Evolutionary conservation across 2,329 filamentous ascomycete species (phyloP).

Genomic region (Escovopsis sp.): DNA sequence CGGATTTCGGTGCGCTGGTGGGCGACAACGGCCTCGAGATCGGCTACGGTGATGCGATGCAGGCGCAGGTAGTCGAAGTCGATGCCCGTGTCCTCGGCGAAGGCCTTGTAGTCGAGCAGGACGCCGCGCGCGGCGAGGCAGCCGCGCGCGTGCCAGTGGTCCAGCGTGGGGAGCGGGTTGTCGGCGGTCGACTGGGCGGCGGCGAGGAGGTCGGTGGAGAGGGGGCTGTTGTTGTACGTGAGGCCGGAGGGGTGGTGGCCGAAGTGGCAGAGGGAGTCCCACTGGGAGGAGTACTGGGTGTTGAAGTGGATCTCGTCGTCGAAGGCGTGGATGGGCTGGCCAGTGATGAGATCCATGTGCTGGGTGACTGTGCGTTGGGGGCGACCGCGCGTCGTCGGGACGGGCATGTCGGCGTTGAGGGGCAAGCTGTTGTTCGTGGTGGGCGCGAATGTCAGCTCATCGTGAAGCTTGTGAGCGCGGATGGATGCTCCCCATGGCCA

Average conservation of each 20-base stretch:
- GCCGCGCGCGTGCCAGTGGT: slow-evolving; percentile 37
- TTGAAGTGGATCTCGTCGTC: slow-evolving; percentile 40
- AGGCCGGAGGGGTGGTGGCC: slow-evolving; percentile 26
- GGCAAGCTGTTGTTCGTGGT: slow-evolving; percentile 23
- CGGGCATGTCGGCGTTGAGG: slow-evolving; percentile 23
- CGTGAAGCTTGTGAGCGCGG: background rate
- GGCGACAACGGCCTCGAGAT: slow-evolving; percentile 43
- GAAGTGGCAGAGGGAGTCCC: slow-evolving; percentile 38
- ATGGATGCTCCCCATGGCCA: background rate
- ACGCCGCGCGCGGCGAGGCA: slow-evolving; percentile 41
- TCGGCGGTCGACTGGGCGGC: slow-evolving; percentile 10
- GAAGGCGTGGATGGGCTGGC: slow-evolving; percentile 16
- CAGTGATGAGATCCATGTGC: slow-evolving; percentile 16
- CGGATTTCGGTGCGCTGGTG: slow-evolving; percentile 48
- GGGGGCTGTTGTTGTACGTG: slow-evolving; percentile 33
- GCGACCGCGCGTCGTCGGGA: slow-evolving; percentile 19
- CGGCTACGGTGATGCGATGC: slow-evolving; percentile 36
- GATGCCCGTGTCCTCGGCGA: slow-evolving; percentile 34
- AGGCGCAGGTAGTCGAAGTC: slow-evolving; percentile 35
- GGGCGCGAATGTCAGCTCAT: no score
- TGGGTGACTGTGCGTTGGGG: slow-evolving; percentile 23
- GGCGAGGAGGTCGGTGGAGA: slow-evolving; percentile 19
- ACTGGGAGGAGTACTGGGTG: slow-evolving; percentile 40
- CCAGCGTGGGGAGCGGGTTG: slow-evolving; percentile 16
- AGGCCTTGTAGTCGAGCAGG: slow-evolving; percentile 38